Base-by-base conservation (phyloP, 2,329 filamentous ascomycete species). In the Xylaria sp. region DNA sequence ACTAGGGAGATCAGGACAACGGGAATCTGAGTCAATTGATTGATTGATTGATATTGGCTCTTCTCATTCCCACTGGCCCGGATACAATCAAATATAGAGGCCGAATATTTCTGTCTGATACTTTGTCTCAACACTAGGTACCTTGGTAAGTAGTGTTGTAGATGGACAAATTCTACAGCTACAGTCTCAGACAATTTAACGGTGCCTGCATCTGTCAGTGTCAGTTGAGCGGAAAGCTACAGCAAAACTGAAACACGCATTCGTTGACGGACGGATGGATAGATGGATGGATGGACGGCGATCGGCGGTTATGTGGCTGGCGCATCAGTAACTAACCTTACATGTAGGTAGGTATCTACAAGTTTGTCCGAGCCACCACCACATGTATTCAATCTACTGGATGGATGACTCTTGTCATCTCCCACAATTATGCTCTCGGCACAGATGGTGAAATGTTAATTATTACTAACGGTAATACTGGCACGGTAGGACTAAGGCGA, bases 221-320 rank as follows among this genome's bases (percentile, higher is more conserved):
- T 36, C 33, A 31, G 28, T 28, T 25, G 33, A 46, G 6, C 41
- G 15, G 15, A n/a, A 56, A 20, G 36, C 28, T 48, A 62, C 56
- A 28, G 23, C 23, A 7, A 31, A 33, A 33, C 67, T 68, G 67
- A 69, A 66, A 69, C 67, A 59, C 36, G 49, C 46, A 49, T 54
- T 56, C 62, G 33, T 36, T 61, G 51, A 65, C 56, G 48, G 41
- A 36, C 6, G 33, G 28, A 28, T 28, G 28, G 28, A 28, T 28
- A 4, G 51, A 59, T 48, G 48, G 41, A 36, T 2, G 8, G 51
- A 65, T 10, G 33, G 33, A 36, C 33, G 33, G 33, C 33, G 55
- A 36, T 55, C 55, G 36, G 23, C 33, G 49, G 49, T 48, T 55
- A 52, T 41, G 64, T 61, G 51, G 57, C 57, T n/a, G 15, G 3